Evolutionary conservation across 176 grass and related monocot species (phyloP).

Genomic region (Lolium perenne): DNA sequence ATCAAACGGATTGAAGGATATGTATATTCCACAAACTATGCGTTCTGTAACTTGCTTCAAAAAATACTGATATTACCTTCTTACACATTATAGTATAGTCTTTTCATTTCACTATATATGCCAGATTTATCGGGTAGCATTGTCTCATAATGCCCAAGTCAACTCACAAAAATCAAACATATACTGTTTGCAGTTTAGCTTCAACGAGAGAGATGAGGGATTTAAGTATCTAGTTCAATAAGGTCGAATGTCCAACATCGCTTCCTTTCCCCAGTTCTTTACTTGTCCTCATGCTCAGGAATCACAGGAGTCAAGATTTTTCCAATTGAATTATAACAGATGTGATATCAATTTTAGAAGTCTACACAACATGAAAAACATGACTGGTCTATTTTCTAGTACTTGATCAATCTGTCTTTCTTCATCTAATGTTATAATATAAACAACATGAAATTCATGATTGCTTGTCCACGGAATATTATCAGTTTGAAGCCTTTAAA

Average conservation of each 20-base stretch:
- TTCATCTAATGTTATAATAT: conserved; percentile 25
- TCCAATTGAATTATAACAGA: background rate
- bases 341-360: background rate
- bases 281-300: conserved; percentile 26
- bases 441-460: conserved; percentile 27
- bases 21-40: conserved; percentile 12
- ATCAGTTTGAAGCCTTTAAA: conserved; percentile 2
- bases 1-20: conserved; percentile 25
- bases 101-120: conserved; percentile 18
- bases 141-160: conserved; percentile 20
- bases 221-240: conserved; percentile 1
- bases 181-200: background rate
- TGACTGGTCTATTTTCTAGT: conserved; percentile 24
- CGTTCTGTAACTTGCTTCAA: background rate
- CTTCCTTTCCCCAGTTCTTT: background rate
- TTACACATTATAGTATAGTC: conserved; percentile 7
- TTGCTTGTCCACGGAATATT: conserved; percentile 9
- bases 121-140: background rate
- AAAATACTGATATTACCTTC: background rate
- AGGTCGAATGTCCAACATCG: conserved; percentile 3
- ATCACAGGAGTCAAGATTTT: conserved; percentile 7
- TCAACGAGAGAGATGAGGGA: background rate
- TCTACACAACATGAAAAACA: conserved; percentile 1
- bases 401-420: conserved; percentile 10
- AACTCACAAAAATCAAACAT: background rate